Percentiles rank a stretch among this genome's conserved stretches.
phyloP scores from a whole-genome alignment of 2,329 filamentous ascomycete genomes.

The Scortechinia acanthostroma region DNA sequence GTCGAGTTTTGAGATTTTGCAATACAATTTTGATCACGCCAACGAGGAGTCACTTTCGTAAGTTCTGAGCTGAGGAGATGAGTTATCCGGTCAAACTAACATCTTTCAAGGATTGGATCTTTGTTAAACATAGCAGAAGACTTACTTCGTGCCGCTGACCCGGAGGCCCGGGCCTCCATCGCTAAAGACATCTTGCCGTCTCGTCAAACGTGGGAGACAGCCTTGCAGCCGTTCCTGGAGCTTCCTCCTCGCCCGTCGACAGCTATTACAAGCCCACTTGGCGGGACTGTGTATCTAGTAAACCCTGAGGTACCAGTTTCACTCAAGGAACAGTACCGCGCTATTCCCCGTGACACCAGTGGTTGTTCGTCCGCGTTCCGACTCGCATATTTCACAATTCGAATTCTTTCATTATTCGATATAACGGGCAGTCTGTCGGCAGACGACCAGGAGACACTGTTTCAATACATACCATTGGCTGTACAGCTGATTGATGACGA shows the following conservation, averaged over 20 bases:
- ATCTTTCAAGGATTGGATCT: background rate
- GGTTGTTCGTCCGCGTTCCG: conserved; percentile 47
- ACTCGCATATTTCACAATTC: conserved; percentile 40
- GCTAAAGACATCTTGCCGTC: conserved; percentile 32
- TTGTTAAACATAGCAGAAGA: background rate
- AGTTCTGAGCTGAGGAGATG: conserved; percentile 11
- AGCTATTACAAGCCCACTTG: conserved; percentile 44
- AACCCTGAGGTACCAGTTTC: conserved; percentile 15
- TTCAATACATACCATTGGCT: conserved; percentile 40
- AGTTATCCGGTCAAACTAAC: conserved; percentile 11
- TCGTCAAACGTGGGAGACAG: conserved; percentile 34
- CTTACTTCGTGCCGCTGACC: background rate
- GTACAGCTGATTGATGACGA: conserved; percentile 52
- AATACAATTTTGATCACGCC: conserved; percentile 37
- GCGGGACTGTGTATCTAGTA: conserved; percentile 41
- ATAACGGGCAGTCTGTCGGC: conserved; percentile 18
- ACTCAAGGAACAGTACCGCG: conserved; percentile 13
- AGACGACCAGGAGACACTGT: conserved; percentile 24
- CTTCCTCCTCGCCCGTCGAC: conserved; percentile 32
- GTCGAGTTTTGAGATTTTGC: conserved; percentile 40
- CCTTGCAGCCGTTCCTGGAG: conserved; percentile 35
- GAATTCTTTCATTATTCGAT: conserved; percentile 31
- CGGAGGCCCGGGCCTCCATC: conserved; percentile 3
- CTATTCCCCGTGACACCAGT: conserved; percentile 35
- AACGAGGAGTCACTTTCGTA: conserved; percentile 31